Percentiles rank a stretch among this genome's conserved stretches.
These are phyloP conservation scores for Lactifluus hygrophoroides DNA, from an alignment of 768 basidiomycete species.

Conservation along the genomic window DNA sequence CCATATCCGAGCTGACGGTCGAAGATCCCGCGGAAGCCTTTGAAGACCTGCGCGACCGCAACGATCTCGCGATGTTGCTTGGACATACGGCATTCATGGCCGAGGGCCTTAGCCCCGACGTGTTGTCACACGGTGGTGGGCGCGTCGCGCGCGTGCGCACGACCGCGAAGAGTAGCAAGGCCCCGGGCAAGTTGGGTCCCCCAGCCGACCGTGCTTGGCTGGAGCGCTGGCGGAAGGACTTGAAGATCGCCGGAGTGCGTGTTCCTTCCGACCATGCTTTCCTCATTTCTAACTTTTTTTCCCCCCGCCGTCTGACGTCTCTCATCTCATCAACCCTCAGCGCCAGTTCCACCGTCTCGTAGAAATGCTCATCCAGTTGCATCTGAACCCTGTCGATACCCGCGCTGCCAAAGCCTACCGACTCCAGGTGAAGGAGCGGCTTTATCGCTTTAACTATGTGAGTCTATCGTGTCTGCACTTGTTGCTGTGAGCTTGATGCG, in stretches of 20 bases:
- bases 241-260: conserved; percentile 82
- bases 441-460: conserved; percentile 94
- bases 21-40: conserved; percentile 98
- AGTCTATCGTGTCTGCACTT: conserved; percentile 30
- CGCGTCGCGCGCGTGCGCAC: conserved; percentile 30
- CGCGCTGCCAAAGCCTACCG: conserved; percentile 58
- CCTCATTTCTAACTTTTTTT: background rate
- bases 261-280: too few relatives aligned
- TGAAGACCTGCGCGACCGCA: conserved; percentile 90
- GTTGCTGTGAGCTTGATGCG: background rate
- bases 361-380: conserved; percentile 81
- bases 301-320: background rate
- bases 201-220: conserved; percentile 70
- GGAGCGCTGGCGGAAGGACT: conserved; percentile 68
- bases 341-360: conserved; percentile 88
- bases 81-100: conserved; percentile 53
- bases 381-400: conserved; percentile 54
- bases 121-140: conserved; percentile 26
- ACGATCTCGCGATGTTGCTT: conserved; percentile 77
- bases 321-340: conserved; percentile 31
- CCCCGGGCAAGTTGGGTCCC: conserved; percentile 62
- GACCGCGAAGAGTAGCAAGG: conserved; percentile 20
- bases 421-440: conserved; percentile 87
- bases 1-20: conserved; percentile 87
- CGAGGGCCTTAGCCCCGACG: conserved; percentile 52